Evolutionary conservation across 345 rosid genomes (phyloP).

Genomic region (Linum trigynum): DNA sequence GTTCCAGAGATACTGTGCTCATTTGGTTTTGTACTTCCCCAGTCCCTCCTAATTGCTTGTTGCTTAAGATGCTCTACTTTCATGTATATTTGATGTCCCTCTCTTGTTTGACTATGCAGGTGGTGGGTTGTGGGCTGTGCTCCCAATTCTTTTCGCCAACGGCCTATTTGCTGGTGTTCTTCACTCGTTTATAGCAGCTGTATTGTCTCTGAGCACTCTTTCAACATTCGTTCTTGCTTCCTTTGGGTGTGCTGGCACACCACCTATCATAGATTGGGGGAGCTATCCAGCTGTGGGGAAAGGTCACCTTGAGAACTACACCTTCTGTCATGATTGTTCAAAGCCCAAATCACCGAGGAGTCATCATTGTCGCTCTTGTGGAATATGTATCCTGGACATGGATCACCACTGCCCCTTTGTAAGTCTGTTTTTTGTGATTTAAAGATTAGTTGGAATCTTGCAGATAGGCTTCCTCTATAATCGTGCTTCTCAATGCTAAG

Average conservation of each 20-base stretch:
- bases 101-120: slow-evolving; percentile 37
- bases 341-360: slow-evolving; percentile 81
- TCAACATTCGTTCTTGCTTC: slow-evolving; percentile 61
- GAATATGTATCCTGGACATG: slow-evolving; percentile 82
- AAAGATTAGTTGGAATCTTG: background rate
- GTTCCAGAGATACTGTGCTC: background rate
- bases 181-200: slow-evolving; percentile 34
- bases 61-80: no score
- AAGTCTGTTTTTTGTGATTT: slow-evolving; percentile 23
- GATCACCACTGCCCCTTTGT: slow-evolving; percentile 99
- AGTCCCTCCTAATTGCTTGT: no score
- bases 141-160: slow-evolving; percentile 64
- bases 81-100: slow-evolving; percentile 5
- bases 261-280: slow-evolving; percentile 56
- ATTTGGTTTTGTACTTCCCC: background rate
- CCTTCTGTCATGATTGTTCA: slow-evolving; percentile 61
- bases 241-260: slow-evolving; percentile 60
- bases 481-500: no score
- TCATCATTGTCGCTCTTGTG: slow-evolving; percentile 93
- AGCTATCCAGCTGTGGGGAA: slow-evolving; percentile 77
- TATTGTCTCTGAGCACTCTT: slow-evolving; percentile 44
- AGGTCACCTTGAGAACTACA: slow-evolving; percentile 61
- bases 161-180: slow-evolving; percentile 44
- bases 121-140: slow-evolving; percentile 84
- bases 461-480: background rate